Conservation (phyloP, 768 basidiomycete genomes). For the Phlebiopsis gigantea region DNA sequence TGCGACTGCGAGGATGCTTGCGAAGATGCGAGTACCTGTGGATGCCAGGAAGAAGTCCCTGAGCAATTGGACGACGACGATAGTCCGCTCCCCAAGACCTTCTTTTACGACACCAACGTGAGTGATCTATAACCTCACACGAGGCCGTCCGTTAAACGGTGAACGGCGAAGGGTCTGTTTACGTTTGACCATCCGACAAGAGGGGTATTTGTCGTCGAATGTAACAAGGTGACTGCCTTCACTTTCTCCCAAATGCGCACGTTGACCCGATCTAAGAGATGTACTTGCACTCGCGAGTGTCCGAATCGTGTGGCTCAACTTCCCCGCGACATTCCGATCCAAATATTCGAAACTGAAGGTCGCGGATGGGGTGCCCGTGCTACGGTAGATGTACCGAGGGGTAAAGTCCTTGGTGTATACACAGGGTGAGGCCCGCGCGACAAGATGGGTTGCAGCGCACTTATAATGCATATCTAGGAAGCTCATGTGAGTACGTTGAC, state of each 20-base stretch:
- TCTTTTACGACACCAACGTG: no score
- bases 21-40: no score
- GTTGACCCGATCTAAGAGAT: conserved; percentile 26
- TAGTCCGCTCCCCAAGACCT: no score
- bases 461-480: conserved; percentile 26
- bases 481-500: conserved; percentile 37
- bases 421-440: conserved; percentile 45
- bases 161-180: conserved; percentile 41
- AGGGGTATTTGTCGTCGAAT: conserved; percentile 58
- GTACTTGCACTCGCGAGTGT: conserved; percentile 42
- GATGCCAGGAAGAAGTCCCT: no score
- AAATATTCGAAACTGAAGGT: conserved; percentile 58
- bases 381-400: conserved; percentile 33
- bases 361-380: conserved; percentile 68
- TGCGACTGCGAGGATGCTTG: no score
- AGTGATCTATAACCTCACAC: no score
- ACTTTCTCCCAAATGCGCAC: not conserved
- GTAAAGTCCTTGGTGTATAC: conserved; percentile 64
- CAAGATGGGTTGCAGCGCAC: no score
- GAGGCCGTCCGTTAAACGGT: no score
- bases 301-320: conserved; percentile 57
- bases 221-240: conserved; percentile 44
- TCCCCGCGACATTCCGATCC: conserved; percentile 50
- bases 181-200: conserved; percentile 29
- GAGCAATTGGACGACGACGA: no score